These are phyloP conservation scores for barrel medic (Medicago truncatula) DNA, from an alignment of 306 rosid genomes.

Conservation along the genomic window MtrunA17r5.0-ANR NC_053047.1:40519501-40520000, in stretches of 20 bases:
- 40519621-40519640: no score
- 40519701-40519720: not conserved
- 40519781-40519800: not conserved
- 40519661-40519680: slow-evolving; percentile 1
- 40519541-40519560: slow-evolving; percentile 72
- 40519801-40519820: no score
- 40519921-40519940: no score
- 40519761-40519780: not conserved
- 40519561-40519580: slow-evolving; percentile 91
- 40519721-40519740: not conserved
- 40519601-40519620: not conserved
- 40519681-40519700: not conserved
- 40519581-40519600: slow-evolving; percentile 57
- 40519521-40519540: slow-evolving; percentile 70
- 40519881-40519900: no score
- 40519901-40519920: no score
- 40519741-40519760: not conserved
- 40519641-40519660: not conserved
- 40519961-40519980: no score
- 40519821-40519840: not conserved
- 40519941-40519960: no score
- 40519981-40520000: no score
- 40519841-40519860: no score
- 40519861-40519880: not conserved
- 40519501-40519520: slow-evolving; percentile 91